Conservation (phyloP, 805 yeast species). For the Saccharomyces jurei region DNA sequence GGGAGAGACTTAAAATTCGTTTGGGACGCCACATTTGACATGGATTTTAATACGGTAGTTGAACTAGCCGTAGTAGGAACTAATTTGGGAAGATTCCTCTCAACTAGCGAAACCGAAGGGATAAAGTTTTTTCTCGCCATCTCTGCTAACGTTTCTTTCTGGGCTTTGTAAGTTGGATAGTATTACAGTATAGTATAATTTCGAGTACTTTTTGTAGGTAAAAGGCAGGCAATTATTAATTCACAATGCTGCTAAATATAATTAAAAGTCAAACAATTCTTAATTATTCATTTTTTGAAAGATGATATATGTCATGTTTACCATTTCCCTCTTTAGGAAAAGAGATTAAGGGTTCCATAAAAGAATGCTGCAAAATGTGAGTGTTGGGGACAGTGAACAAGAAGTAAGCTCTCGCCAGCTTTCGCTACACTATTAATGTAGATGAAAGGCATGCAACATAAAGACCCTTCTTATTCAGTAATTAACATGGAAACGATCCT, state of each 20-base stretch:
- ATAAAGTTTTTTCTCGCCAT: neutral
- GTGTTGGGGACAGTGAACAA: neutral
- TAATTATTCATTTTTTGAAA: neutral
- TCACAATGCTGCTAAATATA: neutral
- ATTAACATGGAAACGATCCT: neutral
- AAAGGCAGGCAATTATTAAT: neutral
- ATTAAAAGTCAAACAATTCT: neutral
- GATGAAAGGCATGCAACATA: neutral
- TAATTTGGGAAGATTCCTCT: constrained; percentile 21
- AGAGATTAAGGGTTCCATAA: neutral
- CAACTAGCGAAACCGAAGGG: constrained; percentile 19
- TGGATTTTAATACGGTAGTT: neutral
- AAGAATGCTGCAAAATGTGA: neutral
- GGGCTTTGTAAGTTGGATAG: neutral
- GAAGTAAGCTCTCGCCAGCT: neutral
- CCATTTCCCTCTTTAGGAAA: neutral
- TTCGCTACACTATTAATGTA: neutral
- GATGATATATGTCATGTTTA: neutral
- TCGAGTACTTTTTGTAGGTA: neutral
- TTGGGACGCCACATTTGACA: neutral
- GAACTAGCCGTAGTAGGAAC: constrained; percentile 5
- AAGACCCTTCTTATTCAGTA: neutral
- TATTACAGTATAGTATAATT: neutral
- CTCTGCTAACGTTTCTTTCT: neutral
- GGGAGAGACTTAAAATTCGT: neutral